Evolutionary conservation across 2,329 filamentous ascomycete species (phyloP).

Genomic region (Ophiostoma populinum): DNA sequence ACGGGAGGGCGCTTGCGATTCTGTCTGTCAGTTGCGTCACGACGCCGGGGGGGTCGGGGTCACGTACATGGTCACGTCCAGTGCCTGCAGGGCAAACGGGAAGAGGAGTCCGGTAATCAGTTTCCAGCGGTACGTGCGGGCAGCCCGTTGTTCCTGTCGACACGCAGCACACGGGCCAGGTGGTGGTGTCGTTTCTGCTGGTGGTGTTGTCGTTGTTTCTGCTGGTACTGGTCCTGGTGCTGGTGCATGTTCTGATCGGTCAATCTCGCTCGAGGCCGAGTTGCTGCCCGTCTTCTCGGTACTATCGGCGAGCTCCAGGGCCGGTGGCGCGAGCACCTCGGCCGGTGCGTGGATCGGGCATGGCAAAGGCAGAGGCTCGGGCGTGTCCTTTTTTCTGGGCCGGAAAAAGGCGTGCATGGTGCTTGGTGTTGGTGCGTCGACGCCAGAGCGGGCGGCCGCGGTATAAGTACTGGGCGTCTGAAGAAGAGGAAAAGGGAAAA

Average conservation of each 20-base stretch:
- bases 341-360: conserved; percentile 2
- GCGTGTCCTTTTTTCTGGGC: too few relatives aligned
- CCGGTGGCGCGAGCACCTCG: too few relatives aligned
- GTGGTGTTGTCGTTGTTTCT: too few relatives aligned
- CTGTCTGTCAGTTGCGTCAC: conserved; percentile 3
- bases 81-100: conserved; percentile 42
- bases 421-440: not conserved
- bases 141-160: conserved; percentile 18
- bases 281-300: not conserved
- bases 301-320: not conserved
- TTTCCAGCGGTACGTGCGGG: conserved; percentile 34
- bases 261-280: not conserved
- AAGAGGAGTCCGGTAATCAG: conserved; percentile 39
- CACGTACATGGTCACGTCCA: conserved; percentile 41
- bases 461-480: too few relatives aligned
- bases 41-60: too few relatives aligned
- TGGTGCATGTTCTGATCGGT: not conserved
- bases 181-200: not conserved
- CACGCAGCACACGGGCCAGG: conserved; percentile 2
- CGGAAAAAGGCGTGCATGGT: too few relatives aligned
- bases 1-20: conserved; percentile 38
- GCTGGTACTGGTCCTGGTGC: not conserved
- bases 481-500: not conserved
- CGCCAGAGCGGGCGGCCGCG: too few relatives aligned
- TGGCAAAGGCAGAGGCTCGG: too few relatives aligned